Evolutionary conservation across 2,329 filamentous ascomycete genomes (phyloP), one percentile per base, ranked within the genome.

Genomic region (Colletotrichum sp.): DNA sequence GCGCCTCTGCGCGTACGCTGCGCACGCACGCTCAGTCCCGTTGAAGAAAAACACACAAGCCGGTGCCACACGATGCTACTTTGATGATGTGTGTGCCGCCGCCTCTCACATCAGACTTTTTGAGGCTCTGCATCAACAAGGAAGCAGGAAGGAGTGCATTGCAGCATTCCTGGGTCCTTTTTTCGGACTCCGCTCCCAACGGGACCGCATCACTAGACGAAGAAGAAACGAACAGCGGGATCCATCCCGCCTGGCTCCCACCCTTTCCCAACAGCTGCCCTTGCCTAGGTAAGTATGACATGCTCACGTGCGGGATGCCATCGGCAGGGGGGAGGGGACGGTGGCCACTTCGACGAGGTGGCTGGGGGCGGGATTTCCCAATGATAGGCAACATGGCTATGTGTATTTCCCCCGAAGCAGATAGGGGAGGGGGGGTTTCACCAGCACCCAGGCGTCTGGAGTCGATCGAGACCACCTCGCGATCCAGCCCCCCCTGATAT

Each of bases 121-220:
- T 75, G 70, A 73, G 73, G 73, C 73, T 75, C 73, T 75, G 71
- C 71, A 67, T 76, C 44, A 57, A 13, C n/a, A 48, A 59, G 60
- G 32, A 61, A 52, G n/a, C 59, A 25, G 55, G 28, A 63, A 36
- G 71, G 65, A 76, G n/a, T 55, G 59, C 64, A 69, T 68, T 69
- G 27, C 39, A 57, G 44, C 44, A 52, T 52, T 52, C 34, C 55
- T 52, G 9, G 36, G 22, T 27, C 52, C 27, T 48, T 36, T 60
- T 19, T 34, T 63, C 12, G n/a, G 16, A 32, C 59, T 68, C 64
- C 64, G 57, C 69, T 57, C 25, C 63, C 52, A 27, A 64, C 28
- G 27, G 32, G n/a, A 60, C 55, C n/a, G 57, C 22, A 72, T 67
- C 64, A 25, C 19, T 6, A 22, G 61, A 9, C 11, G 65, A 27